Percentiles rank a stretch among this genome's conserved stretches.
These are phyloP conservation scores for Yamadazyma sp. DNA, from an alignment of 1,139 yeast species.

Conservation along the genomic window DNA sequence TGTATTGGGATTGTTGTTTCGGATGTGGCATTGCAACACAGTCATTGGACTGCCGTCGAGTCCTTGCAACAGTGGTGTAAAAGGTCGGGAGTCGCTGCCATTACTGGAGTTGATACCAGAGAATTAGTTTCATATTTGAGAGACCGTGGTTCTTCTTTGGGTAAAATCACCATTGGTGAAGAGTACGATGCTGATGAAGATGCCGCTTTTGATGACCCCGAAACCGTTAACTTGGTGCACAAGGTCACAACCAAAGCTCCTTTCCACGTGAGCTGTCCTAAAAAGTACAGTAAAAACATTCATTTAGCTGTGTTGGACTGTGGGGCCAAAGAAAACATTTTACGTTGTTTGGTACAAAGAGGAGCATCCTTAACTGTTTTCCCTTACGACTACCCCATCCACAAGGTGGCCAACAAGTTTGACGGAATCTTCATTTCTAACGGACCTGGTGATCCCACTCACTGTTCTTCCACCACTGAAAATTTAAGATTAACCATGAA, in stretches of 20 bases:
- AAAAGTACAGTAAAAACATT: constrained; percentile 52
- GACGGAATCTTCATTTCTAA: constrained; percentile 94
- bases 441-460: constrained; percentile 99
- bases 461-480: constrained; percentile 77
- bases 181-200: constrained; percentile 89
- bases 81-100: constrained; percentile 94
- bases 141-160: constrained; percentile 93
- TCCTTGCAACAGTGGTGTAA: constrained; percentile 94
- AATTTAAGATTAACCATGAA: constrained; percentile 74
- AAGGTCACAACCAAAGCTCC: constrained; percentile 95
- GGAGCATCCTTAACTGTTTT: constrained; percentile 96
- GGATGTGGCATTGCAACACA: constrained; percentile 90
- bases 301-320: constrained; percentile 95
- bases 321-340: constrained; percentile 96
- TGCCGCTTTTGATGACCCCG: constrained; percentile 93
- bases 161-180: constrained; percentile 85
- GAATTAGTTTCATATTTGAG: constrained; percentile 88
- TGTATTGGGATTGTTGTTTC: constrained; percentile 96
- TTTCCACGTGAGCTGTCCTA: constrained; percentile 76
- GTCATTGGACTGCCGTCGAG: constrained; percentile 99
- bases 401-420: constrained; percentile 85
- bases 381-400: constrained; percentile 93
- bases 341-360: constrained; percentile 88
- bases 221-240: constrained; percentile 83
- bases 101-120: constrained; percentile 96